Conservation (phyloP, 192 early-diverging fungal genomes). For the Globomyces pollinis-pini region DNA sequence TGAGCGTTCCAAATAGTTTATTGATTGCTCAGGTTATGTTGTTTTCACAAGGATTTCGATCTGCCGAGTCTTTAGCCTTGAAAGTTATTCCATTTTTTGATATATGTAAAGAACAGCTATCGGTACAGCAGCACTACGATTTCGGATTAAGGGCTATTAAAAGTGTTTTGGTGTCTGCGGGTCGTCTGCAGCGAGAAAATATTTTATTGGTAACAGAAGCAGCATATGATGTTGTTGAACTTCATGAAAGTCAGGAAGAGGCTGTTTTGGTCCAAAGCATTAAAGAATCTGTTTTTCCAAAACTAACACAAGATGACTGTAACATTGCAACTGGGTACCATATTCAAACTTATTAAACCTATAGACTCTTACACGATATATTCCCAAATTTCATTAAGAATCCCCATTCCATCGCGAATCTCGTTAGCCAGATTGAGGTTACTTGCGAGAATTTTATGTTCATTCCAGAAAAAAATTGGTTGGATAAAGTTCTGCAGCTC, state of each 20-base stretch:
- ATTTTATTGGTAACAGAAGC: background rate
- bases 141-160: conserved; percentile 98
- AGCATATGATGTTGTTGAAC: conserved; percentile 26
- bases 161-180: conserved; percentile 98
- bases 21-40: conserved; percentile 99
- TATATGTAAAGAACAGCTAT: conserved; percentile 88
- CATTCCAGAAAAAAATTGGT: conserved; percentile 72
- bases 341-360: conserved; percentile 92
- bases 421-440: conserved; percentile 50
- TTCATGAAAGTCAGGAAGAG: no score
- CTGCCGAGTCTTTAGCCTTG: conserved; percentile 84
- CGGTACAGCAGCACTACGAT: conserved; percentile 96
- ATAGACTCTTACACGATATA: conserved; percentile 74
- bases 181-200: conserved; percentile 90
- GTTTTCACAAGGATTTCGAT: conserved; percentile 98
- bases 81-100: conserved; percentile 98
- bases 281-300: conserved; percentile 94
- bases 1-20: conserved; percentile 97
- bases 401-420: background rate
- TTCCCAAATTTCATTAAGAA: conserved; percentile 20
- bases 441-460: conserved; percentile 71
- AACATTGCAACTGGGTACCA: conserved; percentile 44
- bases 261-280: conserved; percentile 94
- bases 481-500: conserved; percentile 96
- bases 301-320: conserved; percentile 96